Evolutionary conservation across 2,329 filamentous ascomycete genomes (phyloP).

Genomic region (Clarireedia monteithiana): DNA sequence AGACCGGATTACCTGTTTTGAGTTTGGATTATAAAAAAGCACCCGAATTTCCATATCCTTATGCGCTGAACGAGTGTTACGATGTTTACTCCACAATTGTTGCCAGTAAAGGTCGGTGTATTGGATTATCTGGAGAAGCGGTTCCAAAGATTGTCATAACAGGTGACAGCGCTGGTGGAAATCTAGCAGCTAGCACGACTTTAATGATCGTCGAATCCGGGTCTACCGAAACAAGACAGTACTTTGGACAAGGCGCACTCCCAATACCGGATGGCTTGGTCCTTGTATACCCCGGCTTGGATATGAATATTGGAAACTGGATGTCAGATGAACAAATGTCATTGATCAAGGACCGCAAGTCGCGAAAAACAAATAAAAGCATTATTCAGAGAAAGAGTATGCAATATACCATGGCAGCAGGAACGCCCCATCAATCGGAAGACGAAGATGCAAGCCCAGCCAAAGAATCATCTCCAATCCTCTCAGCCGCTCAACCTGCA

Average conservation of each 20-base stretch:
- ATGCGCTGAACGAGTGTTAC: conserved; percentile 80
- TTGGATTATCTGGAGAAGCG: conserved; percentile 61
- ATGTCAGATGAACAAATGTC: conserved; percentile 99
- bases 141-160: conserved; percentile 63
- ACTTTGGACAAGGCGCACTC: conserved; percentile 50
- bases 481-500: background rate
- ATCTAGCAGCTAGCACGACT: conserved; percentile 70
- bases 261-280: conserved; percentile 74
- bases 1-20: conserved; percentile 78
- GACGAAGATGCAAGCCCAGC: conserved; percentile 48
- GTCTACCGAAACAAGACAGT: conserved; percentile 46
- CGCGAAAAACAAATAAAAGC: conserved; percentile 67
- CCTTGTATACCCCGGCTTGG: conserved; percentile 80
- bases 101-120: conserved; percentile 62
- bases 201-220: conserved; percentile 83
- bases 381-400: conserved; percentile 80
- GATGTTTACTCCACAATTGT: conserved; percentile 75
- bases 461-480: conserved; percentile 21
- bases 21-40: conserved; percentile 89
- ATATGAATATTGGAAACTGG: conserved; percentile 98
- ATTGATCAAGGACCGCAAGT: conserved; percentile 75
- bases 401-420: conserved; percentile 77
- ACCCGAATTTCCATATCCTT: conserved; percentile 77
- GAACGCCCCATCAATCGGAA: conserved; percentile 75
- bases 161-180: conserved; percentile 78